phyloP scores from a whole-genome alignment of 1,284 basidiomycete genomes.

The Grifola frondosa region DNA sequence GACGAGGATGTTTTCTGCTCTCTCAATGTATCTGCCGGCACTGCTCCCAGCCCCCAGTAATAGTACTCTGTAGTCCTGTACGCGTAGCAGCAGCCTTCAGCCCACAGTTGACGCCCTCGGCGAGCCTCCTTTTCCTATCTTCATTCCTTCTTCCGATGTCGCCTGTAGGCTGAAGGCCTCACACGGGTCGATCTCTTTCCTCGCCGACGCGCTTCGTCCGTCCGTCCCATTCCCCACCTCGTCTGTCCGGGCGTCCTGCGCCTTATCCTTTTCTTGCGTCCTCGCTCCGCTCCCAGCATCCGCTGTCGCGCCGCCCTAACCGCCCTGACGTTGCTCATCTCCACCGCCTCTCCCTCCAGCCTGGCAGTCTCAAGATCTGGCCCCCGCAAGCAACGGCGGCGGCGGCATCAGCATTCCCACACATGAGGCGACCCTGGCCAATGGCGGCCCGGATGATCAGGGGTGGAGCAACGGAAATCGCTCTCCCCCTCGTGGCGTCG shows the following conservation, averaged over 20 bases:
- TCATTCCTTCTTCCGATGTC: slow-evolving; percentile 18
- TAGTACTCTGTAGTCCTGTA: slow-evolving; percentile 13
- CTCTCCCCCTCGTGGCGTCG: slow-evolving; percentile 48
- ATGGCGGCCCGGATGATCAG: slow-evolving; percentile 43
- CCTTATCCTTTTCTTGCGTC: slow-evolving; percentile 19
- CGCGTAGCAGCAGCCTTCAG: slow-evolving; percentile 21
- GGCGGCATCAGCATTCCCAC: slow-evolving; percentile 69
- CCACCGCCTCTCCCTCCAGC: slow-evolving; percentile 43
- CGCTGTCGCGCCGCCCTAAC: slow-evolving; percentile 28
- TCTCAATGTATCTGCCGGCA: slow-evolving; percentile 38
- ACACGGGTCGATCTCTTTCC: slow-evolving; percentile 8
- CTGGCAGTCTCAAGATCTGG: slow-evolving; percentile 79
- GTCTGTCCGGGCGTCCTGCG: slow-evolving; percentile 16
- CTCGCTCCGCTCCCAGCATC: slow-evolving; percentile 24
- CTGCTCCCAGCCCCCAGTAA: slow-evolving; percentile 21
- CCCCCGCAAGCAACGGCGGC: slow-evolving; percentile 50
- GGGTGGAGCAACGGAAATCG: slow-evolving; percentile 42
- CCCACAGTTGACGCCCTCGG: slow-evolving; percentile 24
- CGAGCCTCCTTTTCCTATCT: slow-evolving; percentile 8
- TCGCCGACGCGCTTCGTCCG: slow-evolving; percentile 13
- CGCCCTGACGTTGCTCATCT: slow-evolving; percentile 34
- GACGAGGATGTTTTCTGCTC: slow-evolving; percentile 30
- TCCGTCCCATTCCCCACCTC: slow-evolving; percentile 15
- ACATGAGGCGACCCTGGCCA: slow-evolving; percentile 46
- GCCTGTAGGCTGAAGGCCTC: slow-evolving; percentile 34